Evolutionary conservation across 306 rosid genomes (phyloP).

Genomic region (Senna siamea): DNA sequence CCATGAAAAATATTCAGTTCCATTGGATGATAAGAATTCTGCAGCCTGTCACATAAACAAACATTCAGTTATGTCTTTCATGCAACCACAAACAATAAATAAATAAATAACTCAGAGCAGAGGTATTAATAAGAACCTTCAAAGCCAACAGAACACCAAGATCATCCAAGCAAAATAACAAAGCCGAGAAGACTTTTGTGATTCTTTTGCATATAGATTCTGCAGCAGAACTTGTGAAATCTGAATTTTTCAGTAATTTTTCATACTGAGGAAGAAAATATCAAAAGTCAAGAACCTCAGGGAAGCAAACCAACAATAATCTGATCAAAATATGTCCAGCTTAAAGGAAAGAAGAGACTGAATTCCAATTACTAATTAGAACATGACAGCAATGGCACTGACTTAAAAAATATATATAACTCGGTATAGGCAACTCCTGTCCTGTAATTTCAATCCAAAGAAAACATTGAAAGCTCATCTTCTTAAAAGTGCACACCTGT

Average conservation of each 20-base stretch:
- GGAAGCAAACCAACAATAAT: constrained; percentile 34
- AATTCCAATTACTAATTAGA: not conserved
- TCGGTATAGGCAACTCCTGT: constrained; percentile 1
- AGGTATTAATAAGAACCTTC: constrained; percentile 56
- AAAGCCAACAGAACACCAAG: constrained; percentile 79
- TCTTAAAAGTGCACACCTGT: constrained; percentile 53
- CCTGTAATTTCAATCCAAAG: not conserved
- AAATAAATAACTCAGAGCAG: constrained; percentile 31
- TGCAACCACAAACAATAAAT: constrained; percentile 19
- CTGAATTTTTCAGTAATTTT: constrained; percentile 40
- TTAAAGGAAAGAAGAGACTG: not conserved
- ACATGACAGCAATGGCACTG: constrained; percentile 1
- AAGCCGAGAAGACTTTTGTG: constrained; percentile 42
- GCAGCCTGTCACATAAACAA: constrained; percentile 68
- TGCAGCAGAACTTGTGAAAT: constrained; percentile 42
- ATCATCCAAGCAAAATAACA: constrained; percentile 67
- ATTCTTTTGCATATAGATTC: constrained; percentile 56
- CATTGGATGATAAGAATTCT: constrained; percentile 46
- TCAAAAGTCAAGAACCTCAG: constrained; percentile 36
- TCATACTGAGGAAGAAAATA: constrained; percentile 60
- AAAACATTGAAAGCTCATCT: constrained; percentile 20
- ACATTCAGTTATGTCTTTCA: constrained; percentile 24
- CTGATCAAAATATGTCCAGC: constrained; percentile 1
- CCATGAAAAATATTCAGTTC: constrained; percentile 51
- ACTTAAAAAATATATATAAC: constrained; percentile 4